phyloP scores from a whole-genome alignment of 257 asterid species.

The Ophiorrhiza pumila region DNA sequence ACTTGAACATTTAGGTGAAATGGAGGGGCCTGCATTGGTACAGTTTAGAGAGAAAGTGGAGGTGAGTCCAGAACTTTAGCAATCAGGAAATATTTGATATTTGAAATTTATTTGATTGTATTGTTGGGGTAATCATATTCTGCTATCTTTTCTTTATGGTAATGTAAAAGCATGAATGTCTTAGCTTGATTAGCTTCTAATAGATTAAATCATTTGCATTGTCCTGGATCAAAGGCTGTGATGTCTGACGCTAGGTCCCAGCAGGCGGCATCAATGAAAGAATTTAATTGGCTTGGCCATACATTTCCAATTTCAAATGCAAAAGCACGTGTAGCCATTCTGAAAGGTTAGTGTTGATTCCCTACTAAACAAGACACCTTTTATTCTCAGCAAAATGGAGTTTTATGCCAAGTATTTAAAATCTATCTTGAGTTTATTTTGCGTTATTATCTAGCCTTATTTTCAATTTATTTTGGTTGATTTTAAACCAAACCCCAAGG shows the following conservation, averaged over 20 bases:
- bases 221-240: slow-evolving; percentile 61
- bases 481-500: neutral
- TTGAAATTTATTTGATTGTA: neutral
- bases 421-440: neutral
- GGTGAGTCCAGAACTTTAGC: slow-evolving; percentile 36
- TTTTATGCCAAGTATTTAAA: neutral
- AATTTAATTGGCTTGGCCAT: slow-evolving; percentile 88
- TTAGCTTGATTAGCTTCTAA: slow-evolving; percentile 7
- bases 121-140: neutral
- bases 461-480: neutral
- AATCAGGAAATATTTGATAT: neutral
- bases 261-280: slow-evolving; percentile 97
- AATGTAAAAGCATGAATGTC: neutral
- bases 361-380: neutral
- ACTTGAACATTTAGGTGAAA: slow-evolving; percentile 76
- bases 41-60: slow-evolving; percentile 93
- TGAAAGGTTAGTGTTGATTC: slow-evolving; percentile 59
- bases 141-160: neutral
- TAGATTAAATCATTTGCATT: slow-evolving; percentile 22
- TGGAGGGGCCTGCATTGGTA: slow-evolving; percentile 95
- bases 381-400: neutral
- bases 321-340: slow-evolving; percentile 83
- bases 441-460: neutral
- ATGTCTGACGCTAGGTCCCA: slow-evolving; percentile 98
- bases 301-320: slow-evolving; percentile 88